Percentiles rank a stretch among this genome's conserved stretches.
Conservation (phyloP, 1,284 basidiomycete genomes). For the Anthracocystis walkeri region DNA sequence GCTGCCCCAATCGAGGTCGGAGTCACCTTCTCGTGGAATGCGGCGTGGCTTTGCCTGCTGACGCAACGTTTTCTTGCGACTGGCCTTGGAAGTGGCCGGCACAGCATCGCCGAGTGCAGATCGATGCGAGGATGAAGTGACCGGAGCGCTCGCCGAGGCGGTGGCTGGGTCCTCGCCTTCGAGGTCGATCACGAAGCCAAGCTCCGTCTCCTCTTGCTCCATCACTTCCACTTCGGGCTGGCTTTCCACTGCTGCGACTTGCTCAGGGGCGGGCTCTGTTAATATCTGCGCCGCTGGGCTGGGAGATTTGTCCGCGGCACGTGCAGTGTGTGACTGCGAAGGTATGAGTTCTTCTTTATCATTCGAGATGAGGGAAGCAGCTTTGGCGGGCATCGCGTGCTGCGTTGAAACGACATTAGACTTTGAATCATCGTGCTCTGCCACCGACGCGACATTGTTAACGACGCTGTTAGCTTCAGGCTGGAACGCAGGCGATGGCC, state of each 20-base stretch:
- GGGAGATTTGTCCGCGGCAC: background rate
- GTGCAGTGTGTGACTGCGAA: conserved; percentile 5
- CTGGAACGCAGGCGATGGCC: conserved; percentile 35
- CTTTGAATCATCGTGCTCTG: background rate
- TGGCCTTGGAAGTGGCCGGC: background rate
- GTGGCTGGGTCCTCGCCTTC: conserved; percentile 33
- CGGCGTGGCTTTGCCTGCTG: conserved; percentile 24
- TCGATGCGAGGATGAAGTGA: conserved; percentile 19
- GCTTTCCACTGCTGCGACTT: conserved; percentile 18
- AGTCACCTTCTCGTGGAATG: conserved; percentile 58
- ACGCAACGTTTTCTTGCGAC: conserved; percentile 16
- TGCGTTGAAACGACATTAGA: background rate
- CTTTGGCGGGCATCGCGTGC: conserved; percentile 4
- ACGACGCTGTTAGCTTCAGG: conserved; percentile 2
- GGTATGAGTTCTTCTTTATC: conserved; percentile 46
- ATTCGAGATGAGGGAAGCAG: conserved; percentile 14
- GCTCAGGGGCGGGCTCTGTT: background rate
- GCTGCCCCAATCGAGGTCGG: conserved; percentile 65
- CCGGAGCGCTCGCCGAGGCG: background rate
- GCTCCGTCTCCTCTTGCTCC: conserved; percentile 26
- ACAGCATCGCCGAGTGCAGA: conserved; percentile 41
- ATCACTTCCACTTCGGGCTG: conserved; percentile 9
- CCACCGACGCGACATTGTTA: background rate
- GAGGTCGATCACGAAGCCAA: conserved; percentile 49
- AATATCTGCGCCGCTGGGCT: background rate